Evolutionary conservation across 2,329 filamentous ascomycete species (phyloP), one percentile per base, ranked within the genome.

Genomic region (Colletotrichum destructivum): DNA sequence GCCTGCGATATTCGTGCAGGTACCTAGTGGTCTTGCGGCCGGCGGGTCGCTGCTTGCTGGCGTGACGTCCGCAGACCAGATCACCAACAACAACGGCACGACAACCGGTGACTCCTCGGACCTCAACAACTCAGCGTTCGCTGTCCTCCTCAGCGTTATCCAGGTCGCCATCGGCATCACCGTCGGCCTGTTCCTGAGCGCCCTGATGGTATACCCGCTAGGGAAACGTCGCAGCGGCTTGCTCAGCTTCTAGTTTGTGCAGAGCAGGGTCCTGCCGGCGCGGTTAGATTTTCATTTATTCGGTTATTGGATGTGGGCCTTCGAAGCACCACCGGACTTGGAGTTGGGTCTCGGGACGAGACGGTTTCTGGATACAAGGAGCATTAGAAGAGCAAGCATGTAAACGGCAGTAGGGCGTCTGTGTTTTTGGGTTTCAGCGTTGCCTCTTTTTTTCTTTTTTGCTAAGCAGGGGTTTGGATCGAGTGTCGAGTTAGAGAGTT

Each of bases 1-100:
- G 12, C 95, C 95, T 0, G 95, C 93, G 6, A 97, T 98, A 74
- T 97, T 97, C 74, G 88, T 92, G 2, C 89, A 91, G 74, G 90
- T 92, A 35, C 90, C 90, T 0, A 89, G 87, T 23, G 88, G 89
- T 38, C 81, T 92, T n/a, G 90, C 90, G 4, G 88, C 88, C 0
- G 85, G 86, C 38, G 89, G 89, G 1, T 90, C 88, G 16, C 81
- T 92, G 21, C 79, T 91, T 6, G 87, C 88, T 9, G 89, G 90
- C 18, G 81, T 92, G 66, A 84, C 84, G 5, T 87, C 84, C 7
- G 90, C 90, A 0, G 84, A 91, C 72, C 82, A 86, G 63, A 84
- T 90, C 55, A 88, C 84, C 2, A 78, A 82, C 64, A 71, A 67
- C 31, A 86, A 85, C 75, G 78, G 79, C 47, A 84, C 77, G 6